These are phyloP conservation scores for Apiospora koreana DNA, from an alignment of 2,329 filamentous ascomycete genomes.

Conservation along the genomic window DNA sequence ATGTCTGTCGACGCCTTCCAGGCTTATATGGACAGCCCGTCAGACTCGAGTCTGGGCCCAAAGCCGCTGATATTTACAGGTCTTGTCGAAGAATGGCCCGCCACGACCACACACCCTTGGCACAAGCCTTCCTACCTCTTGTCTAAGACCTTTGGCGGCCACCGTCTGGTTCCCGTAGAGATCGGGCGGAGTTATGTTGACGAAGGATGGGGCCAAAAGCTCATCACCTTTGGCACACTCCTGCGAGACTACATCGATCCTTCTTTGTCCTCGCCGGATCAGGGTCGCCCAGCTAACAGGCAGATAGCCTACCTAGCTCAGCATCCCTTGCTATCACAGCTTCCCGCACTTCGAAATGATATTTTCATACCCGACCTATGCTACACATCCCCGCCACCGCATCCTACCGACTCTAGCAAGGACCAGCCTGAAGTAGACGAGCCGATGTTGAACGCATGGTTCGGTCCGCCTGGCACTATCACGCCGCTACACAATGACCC, in stretches of 20 bases:
- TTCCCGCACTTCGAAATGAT: constrained; percentile 74
- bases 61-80: constrained; percentile 71
- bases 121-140: constrained; percentile 72
- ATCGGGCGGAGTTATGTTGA: constrained; percentile 87
- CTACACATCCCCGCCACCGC: constrained; percentile 67
- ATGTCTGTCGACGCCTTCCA: constrained; percentile 64
- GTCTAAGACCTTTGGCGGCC: constrained; percentile 71
- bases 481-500: constrained; percentile 93
- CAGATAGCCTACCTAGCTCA: constrained; percentile 85
- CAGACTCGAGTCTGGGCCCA: constrained; percentile 39
- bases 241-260: constrained; percentile 59
- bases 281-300: not conserved
- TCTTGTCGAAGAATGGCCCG: constrained; percentile 73
- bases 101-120: constrained; percentile 70
- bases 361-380: constrained; percentile 83
- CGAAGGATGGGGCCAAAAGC: constrained; percentile 77
- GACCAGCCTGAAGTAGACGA: constrained; percentile 48
- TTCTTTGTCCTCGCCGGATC: constrained; percentile 18
- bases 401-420: constrained; percentile 40
- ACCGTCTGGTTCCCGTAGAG: constrained; percentile 83
- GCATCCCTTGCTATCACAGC: constrained; percentile 82
- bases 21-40: constrained; percentile 52
- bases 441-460: constrained; percentile 86
- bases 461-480: constrained; percentile 84
- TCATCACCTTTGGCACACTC: constrained; percentile 75